Evolutionary conservation across 768 basidiomycete species (phyloP), one percentile per base, ranked within the genome.

Genomic region (Suillus bovinus): DNA sequence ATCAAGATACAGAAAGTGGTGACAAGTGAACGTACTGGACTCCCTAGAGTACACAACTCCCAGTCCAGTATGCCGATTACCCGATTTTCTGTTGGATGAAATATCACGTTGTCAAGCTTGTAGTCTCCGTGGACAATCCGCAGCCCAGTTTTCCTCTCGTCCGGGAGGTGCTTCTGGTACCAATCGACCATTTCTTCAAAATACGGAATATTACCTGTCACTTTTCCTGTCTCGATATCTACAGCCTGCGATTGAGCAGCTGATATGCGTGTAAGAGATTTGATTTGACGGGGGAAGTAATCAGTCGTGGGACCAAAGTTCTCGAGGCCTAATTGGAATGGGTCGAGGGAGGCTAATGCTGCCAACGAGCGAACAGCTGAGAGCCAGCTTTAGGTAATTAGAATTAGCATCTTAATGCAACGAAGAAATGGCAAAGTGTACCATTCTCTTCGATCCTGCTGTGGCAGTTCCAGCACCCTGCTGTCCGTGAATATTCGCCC

Each of bases 41-140:
- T 94, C 7, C 95, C 96, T 11, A 99, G 83, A 0, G 96, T 98
- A 70, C 94, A 97, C 31, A 99, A 78, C 72, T 99, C 96, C 96
- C 96, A 99, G 70, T 99, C 96, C 56, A 99, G 76, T 42, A 99
- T 94, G 6, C 94, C 97, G 65, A 99, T 94, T 4, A 99, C 95
- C 46, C 84, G 81, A 64, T 95, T 93, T 75, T 98, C 89, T 0
- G 88, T 93, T 0, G 91, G 89, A 68, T 99, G 96, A 76, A 97
- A 99, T 65, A 98, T 84, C 66, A 99, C 74, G 74, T 99, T 99
- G 76, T 99, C 96, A n/a, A 96, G 80, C 74, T 99, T 99, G 73
- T 93, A 99, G 75, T 99, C 96, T 31, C 96, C 96, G 72, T 99
- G 96, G 6, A 99, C 94, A 65, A 99, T 87, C n/a, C 92, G 86